Percentiles rank a stretch among this genome's conserved stretches.
Conservation (phyloP, 2,329 filamentous ascomycete species). For the Aureobasidium musti region DNA sequence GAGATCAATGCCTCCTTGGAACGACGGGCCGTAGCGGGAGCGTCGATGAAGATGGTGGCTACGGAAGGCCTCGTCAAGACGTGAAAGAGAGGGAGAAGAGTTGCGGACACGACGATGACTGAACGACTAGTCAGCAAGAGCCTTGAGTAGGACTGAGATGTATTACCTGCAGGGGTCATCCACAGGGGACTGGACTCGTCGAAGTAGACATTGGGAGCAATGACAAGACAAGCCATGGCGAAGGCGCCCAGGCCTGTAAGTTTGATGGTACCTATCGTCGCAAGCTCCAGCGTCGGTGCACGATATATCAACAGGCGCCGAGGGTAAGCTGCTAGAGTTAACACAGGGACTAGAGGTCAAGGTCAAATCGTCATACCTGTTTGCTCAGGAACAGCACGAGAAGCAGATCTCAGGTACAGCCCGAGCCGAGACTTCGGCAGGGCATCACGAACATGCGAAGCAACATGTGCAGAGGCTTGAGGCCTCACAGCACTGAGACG, state of each 20-base stretch:
- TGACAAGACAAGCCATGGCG: conserved; percentile 64
- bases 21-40: conserved; percentile 65
- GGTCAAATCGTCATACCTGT: neutral
- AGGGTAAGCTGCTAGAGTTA: conserved; percentile 45
- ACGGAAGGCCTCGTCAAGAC: conserved; percentile 71
- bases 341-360: neutral
- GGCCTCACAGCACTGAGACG: neutral
- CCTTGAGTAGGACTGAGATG: neutral
- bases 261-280: conserved; percentile 70
- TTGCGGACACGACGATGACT: conserved; percentile 62
- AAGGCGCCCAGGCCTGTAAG: conserved; percentile 70
- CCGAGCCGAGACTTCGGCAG: neutral
- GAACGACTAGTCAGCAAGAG: neutral
- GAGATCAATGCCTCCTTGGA: conserved; percentile 59
- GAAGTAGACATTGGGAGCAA: conserved; percentile 60
- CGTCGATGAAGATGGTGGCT: conserved; percentile 67
- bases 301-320: conserved; percentile 71
- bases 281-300: conserved; percentile 66
- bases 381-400: neutral
- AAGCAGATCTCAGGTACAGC: neutral
- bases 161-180: conserved; percentile 45
- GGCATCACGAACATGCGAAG: neutral
- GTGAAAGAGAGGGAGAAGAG: conserved; percentile 66
- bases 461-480: neutral
- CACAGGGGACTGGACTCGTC: conserved; percentile 49